phyloP scores from a whole-genome alignment of 2,329 filamentous ascomycete genomes.

The Malbranchea cinnamomea region DNA sequence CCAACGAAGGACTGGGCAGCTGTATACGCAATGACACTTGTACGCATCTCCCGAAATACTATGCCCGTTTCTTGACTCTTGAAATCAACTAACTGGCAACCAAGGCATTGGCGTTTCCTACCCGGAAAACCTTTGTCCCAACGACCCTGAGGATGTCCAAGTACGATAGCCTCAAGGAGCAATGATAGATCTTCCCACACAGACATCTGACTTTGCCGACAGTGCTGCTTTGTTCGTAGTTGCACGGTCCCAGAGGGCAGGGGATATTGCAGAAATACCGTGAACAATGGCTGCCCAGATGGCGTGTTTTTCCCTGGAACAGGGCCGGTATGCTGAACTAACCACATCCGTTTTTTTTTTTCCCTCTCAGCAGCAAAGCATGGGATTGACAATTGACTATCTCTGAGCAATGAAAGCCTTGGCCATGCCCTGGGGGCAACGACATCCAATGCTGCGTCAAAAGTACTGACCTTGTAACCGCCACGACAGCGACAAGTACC shows the following conservation, averaged over 20 bases:
- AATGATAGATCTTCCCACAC: neutral
- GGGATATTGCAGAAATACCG: conserved; percentile 4
- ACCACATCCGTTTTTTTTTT: too few relatives aligned
- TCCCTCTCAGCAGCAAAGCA: neutral
- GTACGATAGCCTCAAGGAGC: too few relatives aligned
- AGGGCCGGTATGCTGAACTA: conserved; percentile 1
- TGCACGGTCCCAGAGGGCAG: conserved; percentile 3
- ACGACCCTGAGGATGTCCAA: conserved; percentile 2
- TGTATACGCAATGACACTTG: conserved; percentile 4
- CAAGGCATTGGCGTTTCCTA: neutral
- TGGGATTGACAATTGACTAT: neutral
- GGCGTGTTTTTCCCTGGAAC: conserved; percentile 5
- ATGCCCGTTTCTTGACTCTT: neutral
- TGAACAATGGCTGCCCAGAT: conserved; percentile 1
- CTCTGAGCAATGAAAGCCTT: neutral
- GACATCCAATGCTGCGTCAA: conserved; percentile 7
- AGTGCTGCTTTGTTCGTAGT: conserved; percentile 5
- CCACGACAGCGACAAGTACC: neutral
- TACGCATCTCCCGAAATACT: neutral
- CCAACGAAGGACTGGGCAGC: conserved; percentile 2
- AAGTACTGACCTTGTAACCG: neutral
- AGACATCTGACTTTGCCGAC: neutral
- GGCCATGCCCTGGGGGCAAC: conserved; percentile 3
- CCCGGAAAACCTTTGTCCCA: conserved; percentile 1
- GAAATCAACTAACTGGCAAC: neutral